phyloP scores from a whole-genome alignment of 83 land plant genomes.

The Picea engelmannii region DNA sequence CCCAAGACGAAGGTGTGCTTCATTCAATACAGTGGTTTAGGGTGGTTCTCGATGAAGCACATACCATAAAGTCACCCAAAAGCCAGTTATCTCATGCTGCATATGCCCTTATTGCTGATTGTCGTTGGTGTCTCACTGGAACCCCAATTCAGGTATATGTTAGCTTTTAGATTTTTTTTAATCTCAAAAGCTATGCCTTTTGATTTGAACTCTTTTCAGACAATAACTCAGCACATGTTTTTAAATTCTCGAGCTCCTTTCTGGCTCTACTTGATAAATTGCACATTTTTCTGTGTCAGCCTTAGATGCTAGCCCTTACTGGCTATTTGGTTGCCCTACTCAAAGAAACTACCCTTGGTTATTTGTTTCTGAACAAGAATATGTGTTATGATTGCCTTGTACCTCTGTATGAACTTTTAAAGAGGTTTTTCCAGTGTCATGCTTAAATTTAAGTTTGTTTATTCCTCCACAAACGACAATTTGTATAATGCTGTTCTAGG shows the following conservation, averaged over 20 bases:
- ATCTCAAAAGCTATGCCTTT: background rate
- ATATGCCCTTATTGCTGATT: slow-evolving; percentile 77
- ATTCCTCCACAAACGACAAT: too few species aligned
- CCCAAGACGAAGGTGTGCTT: slow-evolving; percentile 78
- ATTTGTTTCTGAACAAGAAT: too few species aligned
- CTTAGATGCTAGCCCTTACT: too few species aligned
- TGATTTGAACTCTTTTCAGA: background rate
- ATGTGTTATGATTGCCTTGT: too few species aligned
- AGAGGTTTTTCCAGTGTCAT: too few species aligned
- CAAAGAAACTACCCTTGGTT: too few species aligned
- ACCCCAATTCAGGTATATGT: slow-evolving; percentile 90
- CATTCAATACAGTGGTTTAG: slow-evolving; percentile 85
- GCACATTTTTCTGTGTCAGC: background rate
- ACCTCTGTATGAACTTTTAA: too few species aligned
- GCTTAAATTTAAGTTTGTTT: too few species aligned
- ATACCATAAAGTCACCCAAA: slow-evolving; percentile 84
- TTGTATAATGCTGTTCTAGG: too few species aligned
- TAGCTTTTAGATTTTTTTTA: background rate
- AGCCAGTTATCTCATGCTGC: slow-evolving; percentile 80
- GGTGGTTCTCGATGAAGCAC: slow-evolving; percentile 97
- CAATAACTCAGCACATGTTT: background rate
- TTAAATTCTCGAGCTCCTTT: background rate
- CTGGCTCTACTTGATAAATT: background rate
- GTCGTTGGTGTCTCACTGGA: slow-evolving; percentile 96
- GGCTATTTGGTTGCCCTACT: too few species aligned